Base-by-base conservation (phyloP, 257 asterid genomes). In the Gardenia jasminoides region DNA sequence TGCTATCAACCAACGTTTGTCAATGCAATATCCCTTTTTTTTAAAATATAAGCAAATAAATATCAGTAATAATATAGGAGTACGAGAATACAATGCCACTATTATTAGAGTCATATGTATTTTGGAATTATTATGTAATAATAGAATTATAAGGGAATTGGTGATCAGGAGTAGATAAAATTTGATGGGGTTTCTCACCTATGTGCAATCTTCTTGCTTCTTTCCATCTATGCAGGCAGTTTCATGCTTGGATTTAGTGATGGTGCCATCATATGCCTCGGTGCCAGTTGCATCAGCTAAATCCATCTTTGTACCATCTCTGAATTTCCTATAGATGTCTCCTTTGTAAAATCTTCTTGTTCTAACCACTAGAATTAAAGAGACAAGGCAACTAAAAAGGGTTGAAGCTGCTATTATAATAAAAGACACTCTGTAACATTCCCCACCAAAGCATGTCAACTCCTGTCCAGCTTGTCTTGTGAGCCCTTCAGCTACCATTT, bases 291-390 rank as follows among this genome's bases (percentile, higher is more conserved):
- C 64, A 52, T 10, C 58, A 52, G 58, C 58, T 0, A 52, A 13
- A 15, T 52, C 58, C 22, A 52, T 52, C 64, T 22, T 10, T 59
- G 30, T 30, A 0, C 1, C 26, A 20, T 83, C 88, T 74, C 84
- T 80, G 67, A 88, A 84, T 81, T 85, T 91, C 80, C 77, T 88
- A 71, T 85, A 88, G 11, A 88, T 84, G 74, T 88, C 92, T 7
- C 91, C 79, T 73, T 41, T 71, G 64, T 89, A 89, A 61, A 88
- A 86, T 19, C 80, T 77, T 76, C 86, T 84, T 19, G 92, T 89
- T 44, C 92, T 83, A 33, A 84, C 7, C 36, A 83, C 84, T 75
- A 88, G 79, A 68, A 84, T 41, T 28, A 83, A 62, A 17, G 90
- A 88, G 69, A 86, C 26, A 3, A 84, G 13, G 30, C 67, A 26